Percentiles rank a stretch among this genome's conserved stretches.
Evolutionary conservation across 2,329 filamentous ascomycete genomes (phyloP).

Genomic region (Microcyclospora tardicrescens): DNA sequence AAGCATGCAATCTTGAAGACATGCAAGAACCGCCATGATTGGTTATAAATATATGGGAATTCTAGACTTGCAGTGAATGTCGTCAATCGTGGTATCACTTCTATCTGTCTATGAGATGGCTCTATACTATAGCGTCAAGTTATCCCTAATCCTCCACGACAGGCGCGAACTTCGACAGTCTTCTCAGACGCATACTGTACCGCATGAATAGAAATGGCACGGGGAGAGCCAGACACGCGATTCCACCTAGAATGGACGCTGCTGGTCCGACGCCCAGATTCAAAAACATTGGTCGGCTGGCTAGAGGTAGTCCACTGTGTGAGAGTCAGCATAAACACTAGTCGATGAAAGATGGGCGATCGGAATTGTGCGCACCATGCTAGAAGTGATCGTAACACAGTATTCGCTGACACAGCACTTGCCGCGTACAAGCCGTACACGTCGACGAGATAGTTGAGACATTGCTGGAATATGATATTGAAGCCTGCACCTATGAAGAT

Average conservation of each 20-base stretch:
- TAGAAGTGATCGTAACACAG: conserved; percentile 33
- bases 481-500: conserved; percentile 35
- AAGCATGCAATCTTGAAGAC: too few species aligned
- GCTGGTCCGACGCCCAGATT: conserved; percentile 31
- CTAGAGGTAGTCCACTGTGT: conserved; percentile 20
- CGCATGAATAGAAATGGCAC: conserved; percentile 36
- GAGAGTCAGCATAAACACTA: conserved; percentile 21
- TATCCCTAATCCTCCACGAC: conserved; percentile 1
- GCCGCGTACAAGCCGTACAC: conserved; percentile 29
- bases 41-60: too few species aligned
- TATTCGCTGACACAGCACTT: conserved; percentile 38
- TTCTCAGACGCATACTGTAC: conserved; percentile 28
- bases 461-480: conserved; percentile 36
- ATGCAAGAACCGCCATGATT: too few species aligned
- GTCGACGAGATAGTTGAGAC: conserved; percentile 34
- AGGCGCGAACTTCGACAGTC: conserved; percentile 33
- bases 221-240: conserved; percentile 28
- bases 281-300: conserved; percentile 29
- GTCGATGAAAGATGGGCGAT: not conserved
- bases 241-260: conserved; percentile 28
- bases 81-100: too few species aligned
- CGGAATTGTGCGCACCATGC: conserved; percentile 14
- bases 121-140: too few species aligned
- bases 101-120: too few species aligned
- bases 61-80: too few species aligned